These are phyloP conservation scores for Pisolithus marmoratus DNA, from an alignment of 768 basidiomycete genomes.

Conservation along the genomic window DNA sequence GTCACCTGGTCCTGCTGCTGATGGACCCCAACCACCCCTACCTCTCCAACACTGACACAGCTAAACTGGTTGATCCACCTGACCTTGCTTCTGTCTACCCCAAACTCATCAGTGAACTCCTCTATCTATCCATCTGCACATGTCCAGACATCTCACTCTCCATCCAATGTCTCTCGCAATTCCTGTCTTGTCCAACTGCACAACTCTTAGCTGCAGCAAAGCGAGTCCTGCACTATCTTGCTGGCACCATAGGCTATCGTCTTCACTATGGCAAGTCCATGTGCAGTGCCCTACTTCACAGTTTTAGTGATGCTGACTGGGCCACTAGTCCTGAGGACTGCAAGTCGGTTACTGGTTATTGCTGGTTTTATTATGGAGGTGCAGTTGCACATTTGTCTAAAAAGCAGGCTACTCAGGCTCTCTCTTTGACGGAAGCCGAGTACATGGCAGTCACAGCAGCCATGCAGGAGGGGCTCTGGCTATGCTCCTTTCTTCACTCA, in stretches of 20 bases:
- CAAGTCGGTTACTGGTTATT: conserved; percentile 24
- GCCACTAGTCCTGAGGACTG: conserved; percentile 16
- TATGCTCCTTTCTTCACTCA: too few relatives aligned
- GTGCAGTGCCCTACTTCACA: neutral
- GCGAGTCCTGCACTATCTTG: conserved; percentile 18
- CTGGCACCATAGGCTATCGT: too few relatives aligned
- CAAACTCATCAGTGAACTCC: too few relatives aligned
- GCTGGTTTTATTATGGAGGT: conserved; percentile 22
- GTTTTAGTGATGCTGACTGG: conserved; percentile 22
- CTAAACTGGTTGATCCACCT: conserved; percentile 12
- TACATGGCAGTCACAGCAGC: too few relatives aligned
- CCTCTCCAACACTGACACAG: neutral
- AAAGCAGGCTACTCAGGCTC: too few relatives aligned
- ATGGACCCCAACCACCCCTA: conserved; percentile 1
- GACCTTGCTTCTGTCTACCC: too few relatives aligned
- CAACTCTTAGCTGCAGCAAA: conserved; percentile 8
- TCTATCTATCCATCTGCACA: too few relatives aligned
- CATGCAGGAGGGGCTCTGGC: too few relatives aligned
- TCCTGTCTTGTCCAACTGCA: conserved; percentile 19
- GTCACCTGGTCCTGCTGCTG: neutral
- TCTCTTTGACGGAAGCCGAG: too few relatives aligned
- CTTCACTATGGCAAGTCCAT: neutral
- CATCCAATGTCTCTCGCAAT: conserved; percentile 25
- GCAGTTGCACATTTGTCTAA: too few relatives aligned
- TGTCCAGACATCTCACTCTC: conserved; percentile 33